Evolutionary conservation across 805 yeast species (phyloP), one percentile per base, ranked within the genome.

Genomic region (Candida krabiensis): DNA sequence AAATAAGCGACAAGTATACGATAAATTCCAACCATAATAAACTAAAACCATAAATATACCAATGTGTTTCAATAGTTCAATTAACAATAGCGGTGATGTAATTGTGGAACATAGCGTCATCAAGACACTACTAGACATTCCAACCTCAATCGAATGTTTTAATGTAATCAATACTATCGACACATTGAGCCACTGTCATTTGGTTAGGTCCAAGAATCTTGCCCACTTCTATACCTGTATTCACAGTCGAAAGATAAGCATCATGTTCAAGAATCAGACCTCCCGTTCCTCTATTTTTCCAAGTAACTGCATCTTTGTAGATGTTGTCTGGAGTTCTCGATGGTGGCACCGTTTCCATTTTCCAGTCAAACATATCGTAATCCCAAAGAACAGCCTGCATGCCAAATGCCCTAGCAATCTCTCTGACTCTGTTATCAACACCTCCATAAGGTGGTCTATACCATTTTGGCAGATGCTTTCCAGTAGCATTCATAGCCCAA

Each of bases 401-500:
- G 0, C 96, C 96, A 60, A 91, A 84, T 61, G 83, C 86, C 37
- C 90, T 69, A 12, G 87, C 75, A 38, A 91, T 86, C 2, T 80
- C 66, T 40, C 98, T 68, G 1, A 91, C 84, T 37, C 98, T 68
- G 58, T 89, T 83, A 64, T 91, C 99, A 23, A 87, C 71, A 0
- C 96, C 97, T 1, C 98, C 99, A 57, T 87, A 91, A 1, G 99
- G 99, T 0, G 99, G 99, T 49, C 99, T 75, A 60, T 86, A 91
- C 86, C 91, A 91, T 54, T 83, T 83, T 5, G 99, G 99, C 8
- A 86, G 58, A 53, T 89, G 90, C 19, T 80, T 70, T 0, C 87
- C 86, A 0, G 97, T 89, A 1, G 96, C 96, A 65, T 91, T 90
- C 89, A 90, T 86, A 4, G 97, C 96, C 97, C 97, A 91, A 22